phyloP scores from a whole-genome alignment of 2,329 filamentous ascomycete genomes.

The Stagonosporopsis chrysanthemi region DNA sequence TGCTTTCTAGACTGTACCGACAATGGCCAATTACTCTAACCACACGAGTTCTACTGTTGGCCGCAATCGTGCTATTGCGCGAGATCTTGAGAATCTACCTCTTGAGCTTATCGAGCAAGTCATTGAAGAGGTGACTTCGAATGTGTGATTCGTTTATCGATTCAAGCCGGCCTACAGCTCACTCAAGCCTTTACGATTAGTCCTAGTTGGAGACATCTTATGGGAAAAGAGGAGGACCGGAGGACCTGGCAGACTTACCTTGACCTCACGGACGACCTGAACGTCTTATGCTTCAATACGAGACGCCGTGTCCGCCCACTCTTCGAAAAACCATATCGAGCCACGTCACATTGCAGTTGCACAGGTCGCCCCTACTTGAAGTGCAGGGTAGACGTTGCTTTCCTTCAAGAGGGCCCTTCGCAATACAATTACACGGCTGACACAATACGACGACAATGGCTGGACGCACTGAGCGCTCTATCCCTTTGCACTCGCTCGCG shows the following conservation, averaged over 20 bases:
- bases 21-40: no score
- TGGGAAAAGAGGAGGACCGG: not conserved
- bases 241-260: not conserved
- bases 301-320: not conserved
- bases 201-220: not conserved
- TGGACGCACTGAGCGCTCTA: not conserved
- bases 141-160: not conserved
- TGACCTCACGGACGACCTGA: not conserved
- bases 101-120: not conserved
- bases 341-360: no score
- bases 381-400: not conserved
- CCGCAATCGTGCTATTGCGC: not conserved
- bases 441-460: not conserved
- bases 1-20: no score
- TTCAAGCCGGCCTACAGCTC: not conserved
- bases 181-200: not conserved
- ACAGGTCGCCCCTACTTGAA: no score
- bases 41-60: not conserved
- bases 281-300: not conserved
- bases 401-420: not conserved
- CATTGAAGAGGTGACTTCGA: not conserved
- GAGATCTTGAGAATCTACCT: conserved; percentile 18
- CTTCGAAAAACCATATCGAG: no score
- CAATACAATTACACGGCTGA: not conserved
- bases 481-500: no score